Base-by-base conservation (phyloP, 306 rosid species). In the Mucuna pruriens region DNA sequence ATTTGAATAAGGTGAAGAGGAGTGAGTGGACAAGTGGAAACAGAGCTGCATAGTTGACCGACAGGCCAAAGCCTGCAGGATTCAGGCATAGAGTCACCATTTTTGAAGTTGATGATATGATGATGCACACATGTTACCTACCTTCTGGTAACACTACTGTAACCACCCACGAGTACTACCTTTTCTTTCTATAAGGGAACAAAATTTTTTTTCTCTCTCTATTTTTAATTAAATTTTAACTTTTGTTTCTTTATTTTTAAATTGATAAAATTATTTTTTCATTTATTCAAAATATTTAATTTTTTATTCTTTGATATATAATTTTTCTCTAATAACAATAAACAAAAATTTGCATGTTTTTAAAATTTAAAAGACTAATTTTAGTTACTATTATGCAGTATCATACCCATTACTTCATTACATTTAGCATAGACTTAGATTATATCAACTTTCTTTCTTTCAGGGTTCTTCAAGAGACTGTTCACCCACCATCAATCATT, bases 101-200 rank as follows among this genome's bases (percentile, higher is more conserved):
- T 60, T 58, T 75, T 60, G 17, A 42, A 42, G 57, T 40, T 13
- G 33, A 76, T n/a, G 71, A 74, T 42, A 7, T 13, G 33, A 76
- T n/a, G 71, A 74, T 42, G 13, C 55, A 42, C 31, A 76, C 80
- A 9, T 42, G 0, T 61, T 10, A 25, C 71, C 80, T 2, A 75
- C 29, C 60, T 26, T 75, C 36, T 44, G 13, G 57, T 68, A 68
- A 5, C 12, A 25, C 5, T 46, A 46, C 15, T 15, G n/a, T 70
- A 29, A 17, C 58, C 57, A 45, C 40, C 5, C n/a, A 20, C 13
- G 5, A 54, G 29, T 22, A 44, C 57, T 29, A 25, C 17, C n/a
- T 16, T 49, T 71, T 46, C n/a, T n/a, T n/a, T n/a, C n/a, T n/a
- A n/a, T n/a, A n/a, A n/a, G n/a, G n/a, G n/a, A n/a, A n/a, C n/a